Evolutionary conservation across 108 stramenopile species (phyloP).

Genomic region (Mayamaea pseudoterrestris): DNA sequence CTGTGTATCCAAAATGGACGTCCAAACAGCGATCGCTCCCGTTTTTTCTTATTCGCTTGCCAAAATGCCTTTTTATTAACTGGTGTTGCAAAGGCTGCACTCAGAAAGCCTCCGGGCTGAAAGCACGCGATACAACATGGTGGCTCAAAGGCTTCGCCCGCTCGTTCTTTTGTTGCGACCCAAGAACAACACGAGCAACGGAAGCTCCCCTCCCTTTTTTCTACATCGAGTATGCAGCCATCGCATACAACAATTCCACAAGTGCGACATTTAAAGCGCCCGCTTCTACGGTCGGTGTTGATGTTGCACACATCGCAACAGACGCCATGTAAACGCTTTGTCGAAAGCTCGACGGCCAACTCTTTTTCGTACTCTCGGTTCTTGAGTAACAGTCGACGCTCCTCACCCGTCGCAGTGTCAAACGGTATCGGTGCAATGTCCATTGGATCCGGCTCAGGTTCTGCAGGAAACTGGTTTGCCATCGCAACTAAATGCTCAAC

Average conservation of each 20-base stretch:
- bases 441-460: constrained; percentile 16
- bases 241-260: constrained; percentile 29
- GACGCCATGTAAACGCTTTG: constrained; percentile 31
- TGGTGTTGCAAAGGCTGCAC: constrained; percentile 31
- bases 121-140: constrained; percentile 65
- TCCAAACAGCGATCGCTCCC: constrained; percentile 43
- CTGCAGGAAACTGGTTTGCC: constrained; percentile 60
- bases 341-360: constrained; percentile 36
- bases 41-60: constrained; percentile 32
- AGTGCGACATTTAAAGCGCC: constrained; percentile 30
- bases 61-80: constrained; percentile 34
- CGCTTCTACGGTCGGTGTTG: constrained; percentile 21
- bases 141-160: constrained; percentile 13
- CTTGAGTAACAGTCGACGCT: constrained; percentile 32
- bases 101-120: constrained; percentile 38
- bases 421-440: constrained; percentile 43
- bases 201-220: constrained; percentile 6
- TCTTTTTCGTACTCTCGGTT: constrained; percentile 40
- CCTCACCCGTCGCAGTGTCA: constrained; percentile 41
- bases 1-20: constrained; percentile 44
- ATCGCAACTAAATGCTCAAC: constrained; percentile 34
- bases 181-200: constrained; percentile 37
- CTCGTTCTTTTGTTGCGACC: constrained; percentile 15
- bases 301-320: constrained; percentile 58
- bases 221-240: constrained; percentile 37